Conservation (phyloP, 176 grass and related monocot genomes). For the Eragrostis nindensis region DNA sequence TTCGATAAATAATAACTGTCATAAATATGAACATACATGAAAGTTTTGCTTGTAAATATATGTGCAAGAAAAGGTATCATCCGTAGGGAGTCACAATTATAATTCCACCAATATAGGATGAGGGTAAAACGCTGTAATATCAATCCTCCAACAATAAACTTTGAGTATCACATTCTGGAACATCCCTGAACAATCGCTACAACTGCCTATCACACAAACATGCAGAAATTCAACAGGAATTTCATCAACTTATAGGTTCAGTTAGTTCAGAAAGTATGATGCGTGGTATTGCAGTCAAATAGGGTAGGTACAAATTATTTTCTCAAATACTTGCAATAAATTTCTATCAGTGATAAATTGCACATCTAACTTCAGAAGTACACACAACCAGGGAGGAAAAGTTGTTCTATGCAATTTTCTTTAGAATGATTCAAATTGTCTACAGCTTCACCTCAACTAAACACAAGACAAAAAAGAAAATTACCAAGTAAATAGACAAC, state of each 20-base stretch:
- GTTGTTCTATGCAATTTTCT: background rate
- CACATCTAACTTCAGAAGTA: constrained; percentile 12
- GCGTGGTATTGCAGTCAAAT: background rate
- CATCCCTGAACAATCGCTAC: background rate
- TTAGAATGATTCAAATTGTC: background rate
- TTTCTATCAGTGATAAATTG: background rate
- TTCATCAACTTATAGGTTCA: background rate
- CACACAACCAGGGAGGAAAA: constrained; percentile 9
- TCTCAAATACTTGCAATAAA: constrained; percentile 1
- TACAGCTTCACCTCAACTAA: background rate
- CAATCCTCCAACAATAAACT: constrained; percentile 2
- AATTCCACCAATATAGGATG: constrained; percentile 9
- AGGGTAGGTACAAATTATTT: constrained; percentile 7
- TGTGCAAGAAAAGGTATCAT: background rate
- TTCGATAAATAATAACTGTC: constrained; percentile 45
- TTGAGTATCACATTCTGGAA: constrained; percentile 11
- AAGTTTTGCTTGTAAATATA: constrained; percentile 24
- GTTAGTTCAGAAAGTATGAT: constrained; percentile 13
- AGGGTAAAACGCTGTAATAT: background rate
- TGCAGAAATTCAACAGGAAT: background rate
- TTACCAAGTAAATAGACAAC: background rate
- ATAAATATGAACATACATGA: constrained; percentile 16
- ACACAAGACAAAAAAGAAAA: constrained; percentile 1
- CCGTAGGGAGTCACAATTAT: background rate
- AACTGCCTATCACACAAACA: background rate